Conservation (phyloP, 2,329 filamentous ascomycete species). For the Cladophialophora yegresii region DNA sequence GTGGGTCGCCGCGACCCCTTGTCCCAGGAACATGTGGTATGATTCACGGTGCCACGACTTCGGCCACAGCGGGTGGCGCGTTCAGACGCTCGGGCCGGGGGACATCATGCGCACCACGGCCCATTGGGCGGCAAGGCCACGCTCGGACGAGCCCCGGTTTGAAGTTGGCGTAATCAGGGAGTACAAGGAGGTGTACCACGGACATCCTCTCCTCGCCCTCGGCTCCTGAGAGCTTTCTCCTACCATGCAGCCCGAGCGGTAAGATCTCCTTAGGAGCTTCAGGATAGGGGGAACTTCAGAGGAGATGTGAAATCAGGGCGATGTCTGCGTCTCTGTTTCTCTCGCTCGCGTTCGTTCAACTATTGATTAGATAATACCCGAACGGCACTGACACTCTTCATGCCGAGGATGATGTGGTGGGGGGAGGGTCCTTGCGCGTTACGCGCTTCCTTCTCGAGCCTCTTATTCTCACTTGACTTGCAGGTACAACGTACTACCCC, state of each 20-base stretch:
- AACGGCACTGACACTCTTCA: no score
- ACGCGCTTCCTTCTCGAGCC: no score
- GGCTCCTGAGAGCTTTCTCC: not conserved
- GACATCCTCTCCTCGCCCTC: not conserved
- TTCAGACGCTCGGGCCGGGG: not conserved
- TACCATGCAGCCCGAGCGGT: not conserved
- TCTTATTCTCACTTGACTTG: no score
- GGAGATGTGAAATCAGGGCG: no score
- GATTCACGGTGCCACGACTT: not conserved
- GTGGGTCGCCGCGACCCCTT: not conserved
- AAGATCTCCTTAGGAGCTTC: not conserved
- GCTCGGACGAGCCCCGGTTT: not conserved
- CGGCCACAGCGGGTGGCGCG: not conserved
- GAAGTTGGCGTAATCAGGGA: not conserved
- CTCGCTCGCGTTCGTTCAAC: no score
- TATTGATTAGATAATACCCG: no score
- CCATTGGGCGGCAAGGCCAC: not conserved
- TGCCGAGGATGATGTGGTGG: no score
- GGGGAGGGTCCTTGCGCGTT: no score
- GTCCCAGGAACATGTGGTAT: not conserved
- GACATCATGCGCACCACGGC: not conserved
- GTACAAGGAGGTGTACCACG: not conserved
- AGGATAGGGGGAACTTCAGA: no score
- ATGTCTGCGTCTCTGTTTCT: no score
- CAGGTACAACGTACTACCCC: no score